These are phyloP conservation scores for Xylariaceae sp. DNA, from an alignment of 2,329 filamentous ascomycete species.

Conservation along the genomic window DNA sequence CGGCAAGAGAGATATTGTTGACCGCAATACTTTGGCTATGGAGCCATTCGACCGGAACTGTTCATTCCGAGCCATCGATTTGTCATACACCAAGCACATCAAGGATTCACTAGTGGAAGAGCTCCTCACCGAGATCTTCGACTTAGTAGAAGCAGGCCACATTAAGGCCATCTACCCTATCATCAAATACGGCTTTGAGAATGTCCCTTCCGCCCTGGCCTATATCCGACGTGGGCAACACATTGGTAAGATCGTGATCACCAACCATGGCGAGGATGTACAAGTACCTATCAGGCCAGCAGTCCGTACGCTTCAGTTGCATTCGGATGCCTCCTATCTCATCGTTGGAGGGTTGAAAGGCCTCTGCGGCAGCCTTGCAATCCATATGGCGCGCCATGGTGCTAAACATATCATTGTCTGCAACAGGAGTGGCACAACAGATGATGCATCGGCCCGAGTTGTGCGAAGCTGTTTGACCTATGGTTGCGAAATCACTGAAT, in stretches of 20 bases:
- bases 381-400: conserved; percentile 42
- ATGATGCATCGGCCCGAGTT: conserved; percentile 36
- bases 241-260: conserved; percentile 48
- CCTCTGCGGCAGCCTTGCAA: conserved; percentile 43
- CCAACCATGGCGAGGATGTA: conserved; percentile 22
- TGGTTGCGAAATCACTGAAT: conserved; percentile 22
- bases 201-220: neutral
- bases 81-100: conserved; percentile 16
- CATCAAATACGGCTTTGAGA: neutral
- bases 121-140: neutral
- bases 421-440: conserved; percentile 39
- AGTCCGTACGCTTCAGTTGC: conserved; percentile 26
- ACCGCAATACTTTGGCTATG: conserved; percentile 28
- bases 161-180: neutral
- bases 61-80: conserved; percentile 28
- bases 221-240: conserved; percentile 22
- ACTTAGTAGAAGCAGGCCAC: neutral
- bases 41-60: conserved; percentile 30
- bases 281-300: conserved; percentile 33
- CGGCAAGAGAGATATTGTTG: conserved; percentile 29
- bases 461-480: conserved; percentile 26
- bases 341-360: conserved; percentile 47
- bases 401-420: conserved; percentile 40
- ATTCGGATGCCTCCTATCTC: conserved; percentile 41
- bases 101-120: neutral